Conservation (phyloP, 331 rosid species). For the Pyracantha coccinea region DNA sequence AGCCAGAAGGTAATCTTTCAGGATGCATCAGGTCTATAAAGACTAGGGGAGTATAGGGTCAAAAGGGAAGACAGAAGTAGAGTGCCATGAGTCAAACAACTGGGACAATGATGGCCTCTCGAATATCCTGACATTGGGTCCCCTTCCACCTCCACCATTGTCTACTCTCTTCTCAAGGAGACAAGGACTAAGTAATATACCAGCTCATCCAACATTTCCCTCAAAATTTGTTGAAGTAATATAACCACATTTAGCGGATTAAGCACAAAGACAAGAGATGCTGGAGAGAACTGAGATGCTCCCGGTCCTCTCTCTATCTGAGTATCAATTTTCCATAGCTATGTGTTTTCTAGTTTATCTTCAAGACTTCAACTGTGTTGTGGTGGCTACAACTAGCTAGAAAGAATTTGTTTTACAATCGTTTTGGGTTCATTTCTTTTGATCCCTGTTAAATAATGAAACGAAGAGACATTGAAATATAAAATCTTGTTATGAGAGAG, state of each 20-base stretch:
- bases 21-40: not conserved
- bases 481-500: no score
- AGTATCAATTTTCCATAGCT: not conserved
- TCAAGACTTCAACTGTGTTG: not conserved
- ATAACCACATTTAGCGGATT: not conserved
- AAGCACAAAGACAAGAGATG: not conserved
- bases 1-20: slow-evolving; percentile 5
- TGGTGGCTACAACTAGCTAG: not conserved
- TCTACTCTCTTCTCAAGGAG: not conserved
- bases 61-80: not conserved
- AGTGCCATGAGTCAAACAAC: slow-evolving; percentile 11
- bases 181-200: not conserved
- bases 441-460: no score
- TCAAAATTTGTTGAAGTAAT: not conserved
- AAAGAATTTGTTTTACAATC: not conserved
- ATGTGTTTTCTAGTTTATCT: not conserved
- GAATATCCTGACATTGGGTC: slow-evolving; percentile 24
- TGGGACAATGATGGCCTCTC: slow-evolving; percentile 25
- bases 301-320: not conserved
- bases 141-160: slow-evolving; percentile 12
- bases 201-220: not conserved
- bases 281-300: no score
- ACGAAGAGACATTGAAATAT: no score
- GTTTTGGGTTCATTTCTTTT: not conserved
- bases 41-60: no score